Evolutionary conservation across 164 flowering plant species (phyloP).

Genomic region (Vitis rotundifolia): DNA sequence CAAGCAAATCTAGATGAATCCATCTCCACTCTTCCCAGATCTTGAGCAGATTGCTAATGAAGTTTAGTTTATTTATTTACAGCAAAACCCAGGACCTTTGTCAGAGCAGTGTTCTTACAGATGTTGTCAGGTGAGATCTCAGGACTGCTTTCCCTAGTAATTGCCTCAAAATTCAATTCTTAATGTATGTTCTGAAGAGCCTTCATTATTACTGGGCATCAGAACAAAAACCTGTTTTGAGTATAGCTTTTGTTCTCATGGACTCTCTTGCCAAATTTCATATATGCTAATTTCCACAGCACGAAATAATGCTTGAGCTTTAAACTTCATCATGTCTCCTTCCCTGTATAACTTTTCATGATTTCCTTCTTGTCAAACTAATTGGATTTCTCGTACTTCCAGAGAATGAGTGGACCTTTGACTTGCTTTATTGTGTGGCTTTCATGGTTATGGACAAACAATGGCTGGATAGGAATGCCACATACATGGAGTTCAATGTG

Average conservation of each 20-base stretch:
- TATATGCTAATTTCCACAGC: neutral
- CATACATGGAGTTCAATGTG: slow-evolving; percentile 94
- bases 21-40: too few species aligned
- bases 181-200: too few species aligned
- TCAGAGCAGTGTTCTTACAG: slow-evolving; percentile 68
- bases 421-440: slow-evolving; percentile 87
- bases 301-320: neutral
- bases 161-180: too few species aligned
- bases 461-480: slow-evolving; percentile 85
- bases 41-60: slow-evolving; percentile 12
- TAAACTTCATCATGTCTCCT: neutral
- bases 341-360: neutral
- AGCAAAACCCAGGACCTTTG: slow-evolving; percentile 73
- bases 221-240: too few species aligned
- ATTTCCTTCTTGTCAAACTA: neutral
- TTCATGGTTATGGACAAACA: slow-evolving; percentile 83
- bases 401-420: slow-evolving; percentile 92
- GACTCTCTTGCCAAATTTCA: neutral
- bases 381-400: slow-evolving; percentile 19
- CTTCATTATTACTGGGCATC: too few species aligned
- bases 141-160: too few species aligned
- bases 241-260: neutral
- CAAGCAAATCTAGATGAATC: too few species aligned
- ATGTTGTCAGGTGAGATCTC: slow-evolving; percentile 69
- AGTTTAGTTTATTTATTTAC: slow-evolving; percentile 24